Base-by-base conservation (phyloP, 1,284 basidiomycete species). In the Tilletia horrida region DNA sequence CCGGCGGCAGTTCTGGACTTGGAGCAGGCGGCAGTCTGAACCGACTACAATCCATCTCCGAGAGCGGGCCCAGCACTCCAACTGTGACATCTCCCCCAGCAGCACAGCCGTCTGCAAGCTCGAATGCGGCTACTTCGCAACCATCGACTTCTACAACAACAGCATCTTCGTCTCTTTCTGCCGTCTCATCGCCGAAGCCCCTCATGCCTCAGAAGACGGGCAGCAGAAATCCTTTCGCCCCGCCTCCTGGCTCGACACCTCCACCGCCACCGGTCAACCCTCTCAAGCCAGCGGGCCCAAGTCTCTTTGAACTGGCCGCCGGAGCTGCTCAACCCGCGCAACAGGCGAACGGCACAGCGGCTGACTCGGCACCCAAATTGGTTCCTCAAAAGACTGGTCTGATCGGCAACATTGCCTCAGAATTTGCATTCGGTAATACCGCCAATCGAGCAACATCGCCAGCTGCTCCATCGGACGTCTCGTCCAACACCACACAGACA, bases 141-240 rank as follows among this genome's bases (percentile, higher is more conserved):
- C 65, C 62, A 80, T 9, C 84, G 84, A 42, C 67, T 67, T 71
- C 45, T 76, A 78, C 57, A 68, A 68, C 55, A 47, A 76, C 78
- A 21, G 71, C 74, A 8, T 77, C 77, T 1, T 73, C 74, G 13
- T 74, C 77, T 23, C 76, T 74, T 45, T 68, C 76, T 6, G 84
- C 85, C 8, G 84, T 86, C 14, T 75, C 84, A 4, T 83, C 84
- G 0, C 66, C 83, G 18, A 82, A 83, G 70, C 82, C 84, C 1
- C 86, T 97, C n/a, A 88, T 88, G 76, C 86, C 92, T 4, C 94
- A 97, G 81, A 88, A 90, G 82, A 98, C 95, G 1, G 94, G 95
- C 21, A 92, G 91, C 2, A 89, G 89, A 76, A 98, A 98, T 85
- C 95, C 95, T 0, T 98, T 98, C 76, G 93, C 93, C 7, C 87